Percentiles rank a stretch among this genome's conserved stretches.
Evolutionary conservation across 2,329 filamentous ascomycete species (phyloP).

Genomic region (Coniochaeta sp.): DNA sequence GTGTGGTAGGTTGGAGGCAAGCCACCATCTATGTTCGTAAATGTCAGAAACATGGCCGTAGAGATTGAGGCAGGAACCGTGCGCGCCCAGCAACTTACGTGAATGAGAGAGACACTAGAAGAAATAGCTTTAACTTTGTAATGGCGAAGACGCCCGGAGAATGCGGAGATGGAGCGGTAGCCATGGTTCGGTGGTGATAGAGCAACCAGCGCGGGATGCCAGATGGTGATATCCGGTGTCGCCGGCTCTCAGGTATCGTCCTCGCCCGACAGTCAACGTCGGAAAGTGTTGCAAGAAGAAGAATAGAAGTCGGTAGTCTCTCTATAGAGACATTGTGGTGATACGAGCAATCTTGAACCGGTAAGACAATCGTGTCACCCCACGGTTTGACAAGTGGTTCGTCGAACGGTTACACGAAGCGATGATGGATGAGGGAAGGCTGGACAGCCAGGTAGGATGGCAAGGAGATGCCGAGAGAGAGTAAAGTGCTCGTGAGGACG

Average conservation of each 20-base stretch:
- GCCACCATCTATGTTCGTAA: conserved; percentile 33
- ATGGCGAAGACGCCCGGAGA: conserved; percentile 18
- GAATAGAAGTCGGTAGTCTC: background rate
- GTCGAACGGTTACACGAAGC: background rate
- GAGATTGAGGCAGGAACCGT: background rate
- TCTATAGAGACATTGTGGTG: background rate
- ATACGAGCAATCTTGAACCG: background rate
- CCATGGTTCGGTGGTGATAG: conserved; percentile 9
- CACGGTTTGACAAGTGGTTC: background rate
- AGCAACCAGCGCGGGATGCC: background rate
- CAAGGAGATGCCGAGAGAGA: background rate
- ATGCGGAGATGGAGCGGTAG: conserved; percentile 7
- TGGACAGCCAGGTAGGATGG: background rate
- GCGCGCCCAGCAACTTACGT: conserved; percentile 21
- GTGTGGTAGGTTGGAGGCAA: conserved; percentile 33
- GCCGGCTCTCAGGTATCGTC: background rate
- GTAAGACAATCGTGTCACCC: background rate
- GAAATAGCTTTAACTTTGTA: conserved; percentile 26
- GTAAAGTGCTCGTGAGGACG: background rate
- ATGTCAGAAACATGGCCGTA: background rate
- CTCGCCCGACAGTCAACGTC: background rate
- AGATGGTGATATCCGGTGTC: background rate
- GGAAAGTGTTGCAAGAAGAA: background rate
- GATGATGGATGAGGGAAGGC: background rate
- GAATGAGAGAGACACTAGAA: conserved; percentile 25